phyloP scores from a whole-genome alignment of 1,139 yeast species.

The Eremothecium sinecaudum region DNA sequence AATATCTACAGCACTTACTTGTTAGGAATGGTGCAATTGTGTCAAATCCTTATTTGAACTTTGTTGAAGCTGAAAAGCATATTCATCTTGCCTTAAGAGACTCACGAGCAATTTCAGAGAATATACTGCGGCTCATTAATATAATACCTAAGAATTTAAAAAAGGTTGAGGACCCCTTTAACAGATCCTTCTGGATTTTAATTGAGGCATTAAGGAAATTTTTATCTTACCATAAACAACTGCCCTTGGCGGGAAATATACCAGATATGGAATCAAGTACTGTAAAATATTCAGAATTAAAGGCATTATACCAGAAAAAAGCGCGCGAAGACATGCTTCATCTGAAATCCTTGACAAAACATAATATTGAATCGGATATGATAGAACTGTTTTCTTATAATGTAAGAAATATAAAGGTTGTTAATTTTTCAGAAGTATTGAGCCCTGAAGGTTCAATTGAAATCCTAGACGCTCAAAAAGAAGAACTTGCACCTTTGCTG shows the following conservation, averaged over 20 bases:
- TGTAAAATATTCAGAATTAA: constrained; percentile 47
- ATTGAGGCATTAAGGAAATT: constrained; percentile 48
- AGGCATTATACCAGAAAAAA: constrained; percentile 48
- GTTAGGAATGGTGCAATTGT: constrained; percentile 24
- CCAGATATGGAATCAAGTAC: constrained; percentile 92
- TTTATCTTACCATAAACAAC: constrained; percentile 33
- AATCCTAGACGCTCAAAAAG: not conserved
- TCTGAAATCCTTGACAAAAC: constrained; percentile 34
- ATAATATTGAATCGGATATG: not conserved
- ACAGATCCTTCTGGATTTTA: constrained; percentile 51
- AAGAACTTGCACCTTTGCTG: not conserved
- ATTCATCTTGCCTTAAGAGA: constrained; percentile 41
- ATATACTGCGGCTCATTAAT: constrained; percentile 31
- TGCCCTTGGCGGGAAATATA: constrained; percentile 66
- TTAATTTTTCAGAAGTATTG: constrained; percentile 2
- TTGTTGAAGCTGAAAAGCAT: constrained; percentile 59
- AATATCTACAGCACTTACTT: constrained; percentile 31
- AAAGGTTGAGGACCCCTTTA: constrained; percentile 8
- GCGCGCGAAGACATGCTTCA: constrained; percentile 42
- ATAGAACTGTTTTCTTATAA: constrained; percentile 10
- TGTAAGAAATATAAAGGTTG: constrained; percentile 5
- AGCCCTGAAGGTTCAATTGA: not conserved
- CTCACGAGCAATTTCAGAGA: constrained; percentile 22
- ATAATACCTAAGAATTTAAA: constrained; percentile 11
- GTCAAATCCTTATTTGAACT: constrained; percentile 41